Percentiles rank a stretch among this genome's conserved stretches.
phyloP scores from a whole-genome alignment of 305 asterid species.

The Rubia occidens region DNA sequence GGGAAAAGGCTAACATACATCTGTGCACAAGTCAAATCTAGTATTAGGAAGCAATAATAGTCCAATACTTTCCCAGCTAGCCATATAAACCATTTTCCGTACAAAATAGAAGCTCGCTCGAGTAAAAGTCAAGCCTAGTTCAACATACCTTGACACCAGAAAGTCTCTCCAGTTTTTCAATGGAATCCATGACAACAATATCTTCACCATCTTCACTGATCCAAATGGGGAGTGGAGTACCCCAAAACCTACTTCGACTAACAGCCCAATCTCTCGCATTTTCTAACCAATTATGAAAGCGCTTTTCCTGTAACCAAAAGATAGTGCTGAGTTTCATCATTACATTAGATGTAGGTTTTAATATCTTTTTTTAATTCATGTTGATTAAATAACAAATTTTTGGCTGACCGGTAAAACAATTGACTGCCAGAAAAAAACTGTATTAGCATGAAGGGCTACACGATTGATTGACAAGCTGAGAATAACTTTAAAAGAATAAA shows the following conservation, averaged over 20 bases:
- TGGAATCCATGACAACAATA: slow-evolving; percentile 73
- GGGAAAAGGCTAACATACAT: background rate
- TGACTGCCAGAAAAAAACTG: background rate
- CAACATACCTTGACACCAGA: slow-evolving; percentile 51
- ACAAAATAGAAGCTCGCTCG: background rate
- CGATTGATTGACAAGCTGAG: background rate
- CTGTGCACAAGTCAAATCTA: background rate
- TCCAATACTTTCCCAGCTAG: slow-evolving; percentile 65
- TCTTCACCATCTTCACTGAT: slow-evolving; percentile 80
- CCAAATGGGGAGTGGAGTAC: slow-evolving; percentile 96
- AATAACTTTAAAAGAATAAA: background rate
- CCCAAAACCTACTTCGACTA: slow-evolving; percentile 99
- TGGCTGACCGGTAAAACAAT: background rate
- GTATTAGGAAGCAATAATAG: slow-evolving; percentile 30
- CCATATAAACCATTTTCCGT: background rate
- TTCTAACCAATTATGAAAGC: slow-evolving; percentile 96
- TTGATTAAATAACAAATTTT: background rate
- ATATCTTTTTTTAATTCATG: background rate
- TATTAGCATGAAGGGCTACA: too few relatives aligned
- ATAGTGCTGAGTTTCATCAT: background rate
- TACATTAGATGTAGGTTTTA: background rate
- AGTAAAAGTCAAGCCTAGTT: background rate
- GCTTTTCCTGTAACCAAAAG: slow-evolving; percentile 48
- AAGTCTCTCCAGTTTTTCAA: slow-evolving; percentile 69
- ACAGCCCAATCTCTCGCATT: slow-evolving; percentile 98